Conservation (phyloP, 352 stramenopile genomes). For the Globisporangium splendens region DNA sequence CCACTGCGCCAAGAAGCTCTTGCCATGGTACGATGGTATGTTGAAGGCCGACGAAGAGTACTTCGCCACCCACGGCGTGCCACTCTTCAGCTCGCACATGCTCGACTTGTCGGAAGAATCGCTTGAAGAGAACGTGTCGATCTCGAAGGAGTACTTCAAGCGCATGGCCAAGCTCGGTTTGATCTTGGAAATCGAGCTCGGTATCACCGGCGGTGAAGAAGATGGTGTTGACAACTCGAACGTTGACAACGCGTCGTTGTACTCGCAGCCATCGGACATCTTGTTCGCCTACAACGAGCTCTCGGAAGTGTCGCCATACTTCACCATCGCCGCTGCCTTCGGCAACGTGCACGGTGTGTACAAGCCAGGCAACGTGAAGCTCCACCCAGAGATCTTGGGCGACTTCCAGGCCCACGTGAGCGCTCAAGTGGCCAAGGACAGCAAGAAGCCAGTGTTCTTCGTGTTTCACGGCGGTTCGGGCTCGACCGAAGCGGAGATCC, state of each 20-base stretch:
- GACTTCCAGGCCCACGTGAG: constrained; percentile 92
- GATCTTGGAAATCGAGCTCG: constrained; percentile 98
- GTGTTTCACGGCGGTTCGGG: constrained; percentile 99
- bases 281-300: constrained; percentile 95
- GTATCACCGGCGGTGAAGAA: constrained; percentile 97
- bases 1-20: constrained; percentile 98
- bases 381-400: constrained; percentile 96
- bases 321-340: constrained; percentile 96
- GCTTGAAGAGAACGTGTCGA: constrained; percentile 97
- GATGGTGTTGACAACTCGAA: constrained; percentile 98
- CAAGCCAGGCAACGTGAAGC: constrained; percentile 98
- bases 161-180: constrained; percentile 95
- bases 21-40: constrained; percentile 98
- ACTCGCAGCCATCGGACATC: constrained; percentile 92
- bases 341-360: constrained; percentile 98
- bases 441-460: constrained; percentile 97
- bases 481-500: constrained; percentile 95
- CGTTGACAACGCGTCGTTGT: constrained; percentile 93
- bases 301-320: constrained; percentile 87
- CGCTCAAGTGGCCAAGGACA: constrained; percentile 58
- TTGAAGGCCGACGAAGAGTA: constrained; percentile 95
- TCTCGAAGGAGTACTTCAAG: constrained; percentile 98
- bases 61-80: constrained; percentile 92
- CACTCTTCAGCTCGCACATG: constrained; percentile 98
- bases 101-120: constrained; percentile 98